Conservation (phyloP, 2,329 filamentous ascomycete species). For the Microdochium paspali region DNA sequence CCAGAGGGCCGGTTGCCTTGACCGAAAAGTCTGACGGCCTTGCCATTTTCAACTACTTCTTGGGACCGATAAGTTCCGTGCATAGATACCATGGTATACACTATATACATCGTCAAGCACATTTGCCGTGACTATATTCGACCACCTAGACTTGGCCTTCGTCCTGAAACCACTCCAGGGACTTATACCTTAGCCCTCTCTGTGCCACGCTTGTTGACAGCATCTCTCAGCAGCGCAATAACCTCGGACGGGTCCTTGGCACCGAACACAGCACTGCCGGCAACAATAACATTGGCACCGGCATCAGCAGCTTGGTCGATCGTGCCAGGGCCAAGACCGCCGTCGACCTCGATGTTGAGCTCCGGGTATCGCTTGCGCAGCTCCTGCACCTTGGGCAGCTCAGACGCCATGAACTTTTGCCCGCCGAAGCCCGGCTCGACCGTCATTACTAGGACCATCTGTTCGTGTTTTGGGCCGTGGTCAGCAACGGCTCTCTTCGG, state of each 20-base stretch:
- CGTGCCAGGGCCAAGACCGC: constrained; percentile 77
- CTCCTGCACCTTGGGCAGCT: constrained; percentile 86
- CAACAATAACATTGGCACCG: constrained; percentile 95
- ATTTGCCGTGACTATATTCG: too few species aligned
- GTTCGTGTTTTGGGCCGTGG: background rate
- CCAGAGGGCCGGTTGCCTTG: too few species aligned
- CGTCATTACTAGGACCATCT: constrained; percentile 99
- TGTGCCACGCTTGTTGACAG: constrained; percentile 53
- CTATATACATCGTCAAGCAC: too few species aligned
- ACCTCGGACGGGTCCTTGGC: constrained; percentile 82
- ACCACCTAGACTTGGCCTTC: too few species aligned
- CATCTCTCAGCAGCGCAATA: constrained; percentile 69
- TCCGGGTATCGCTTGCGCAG: constrained; percentile 79
- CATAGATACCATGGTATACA: too few species aligned
- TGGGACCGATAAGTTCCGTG: too few species aligned
- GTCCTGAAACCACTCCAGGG: too few species aligned
- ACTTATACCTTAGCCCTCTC: background rate
- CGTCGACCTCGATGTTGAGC: constrained; percentile 95
- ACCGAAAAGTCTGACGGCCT: too few species aligned
- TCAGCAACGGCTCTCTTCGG: too few species aligned
- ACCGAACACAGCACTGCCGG: constrained; percentile 91
- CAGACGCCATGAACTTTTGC: constrained; percentile 95
- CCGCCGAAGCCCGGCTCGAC: constrained; percentile 96
- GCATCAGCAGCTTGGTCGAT: constrained; percentile 92
- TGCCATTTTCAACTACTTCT: too few species aligned